Evolutionary conservation across 441 rosid genomes (phyloP).

Genomic region (Macaranga tanarius): DNA sequence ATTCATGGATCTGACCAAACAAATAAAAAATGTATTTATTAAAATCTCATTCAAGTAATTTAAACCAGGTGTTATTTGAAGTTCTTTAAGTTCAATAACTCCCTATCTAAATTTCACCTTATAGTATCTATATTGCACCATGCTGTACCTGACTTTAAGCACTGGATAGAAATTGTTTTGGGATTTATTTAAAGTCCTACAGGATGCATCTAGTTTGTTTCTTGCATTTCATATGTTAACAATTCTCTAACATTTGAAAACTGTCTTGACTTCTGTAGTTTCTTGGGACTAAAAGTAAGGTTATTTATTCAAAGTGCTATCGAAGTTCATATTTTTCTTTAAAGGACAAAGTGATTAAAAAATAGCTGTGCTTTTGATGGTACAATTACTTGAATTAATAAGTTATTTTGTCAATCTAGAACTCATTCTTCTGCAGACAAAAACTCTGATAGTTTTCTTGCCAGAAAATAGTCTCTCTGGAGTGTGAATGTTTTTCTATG

Average conservation of each 20-base stretch:
- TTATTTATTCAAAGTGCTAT: neutral
- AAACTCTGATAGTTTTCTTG: neutral
- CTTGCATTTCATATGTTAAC: neutral
- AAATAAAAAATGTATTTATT: neutral
- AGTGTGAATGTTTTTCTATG: neutral
- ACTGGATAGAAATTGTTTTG: neutral
- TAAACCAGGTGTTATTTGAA: neutral
- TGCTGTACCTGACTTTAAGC: neutral
- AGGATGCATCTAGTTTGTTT: neutral
- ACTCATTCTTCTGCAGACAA: no score
- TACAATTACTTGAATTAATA: neutral
- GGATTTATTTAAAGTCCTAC: neutral
- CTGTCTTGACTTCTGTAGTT: neutral
- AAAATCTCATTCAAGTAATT: neutral
- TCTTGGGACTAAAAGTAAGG: neutral
- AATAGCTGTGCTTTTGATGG: neutral
- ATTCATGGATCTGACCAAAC: neutral
- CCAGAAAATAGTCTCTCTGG: neutral
- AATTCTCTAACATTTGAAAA: neutral
- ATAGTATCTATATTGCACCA: neutral
- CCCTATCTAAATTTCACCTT: neutral
- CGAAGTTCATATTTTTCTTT: neutral
- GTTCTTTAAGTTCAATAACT: neutral
- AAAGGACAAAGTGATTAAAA: neutral
- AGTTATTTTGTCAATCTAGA: neutral